Conservation (phyloP, 2,329 filamentous ascomycete genomes). For the Triangularia setosa region DNA sequence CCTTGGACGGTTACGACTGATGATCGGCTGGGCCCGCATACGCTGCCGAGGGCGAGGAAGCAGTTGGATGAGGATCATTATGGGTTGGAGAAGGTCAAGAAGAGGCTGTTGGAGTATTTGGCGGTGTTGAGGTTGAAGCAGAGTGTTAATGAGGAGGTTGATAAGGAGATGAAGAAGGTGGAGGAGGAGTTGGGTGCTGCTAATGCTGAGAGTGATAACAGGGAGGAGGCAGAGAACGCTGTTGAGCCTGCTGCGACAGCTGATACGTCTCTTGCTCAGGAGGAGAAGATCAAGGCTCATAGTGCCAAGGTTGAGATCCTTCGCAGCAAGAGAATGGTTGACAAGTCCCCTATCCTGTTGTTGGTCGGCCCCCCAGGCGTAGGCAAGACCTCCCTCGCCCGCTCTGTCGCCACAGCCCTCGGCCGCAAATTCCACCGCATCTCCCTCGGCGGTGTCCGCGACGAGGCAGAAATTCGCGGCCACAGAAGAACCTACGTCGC, state of each 20-base stretch:
- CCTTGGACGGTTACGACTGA: conserved; percentile 85
- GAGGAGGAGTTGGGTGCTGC: conserved; percentile 52
- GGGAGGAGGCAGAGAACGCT: conserved; percentile 6
- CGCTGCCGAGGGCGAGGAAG: conserved; percentile 72
- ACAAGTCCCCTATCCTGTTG: conserved; percentile 93
- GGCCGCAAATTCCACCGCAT: conserved; percentile 96
- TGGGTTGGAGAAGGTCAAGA: conserved; percentile 95
- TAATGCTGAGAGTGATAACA: conserved; percentile 33
- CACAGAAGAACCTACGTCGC: conserved; percentile 95
- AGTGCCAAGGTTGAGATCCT: conserved; percentile 69
- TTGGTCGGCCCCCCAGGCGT: conserved; percentile 91
- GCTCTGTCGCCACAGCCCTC: conserved; percentile 85
- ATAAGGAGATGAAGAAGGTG: conserved; percentile 69
- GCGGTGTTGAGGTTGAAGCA: conserved; percentile 96
- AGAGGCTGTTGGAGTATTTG: conserved; percentile 88
- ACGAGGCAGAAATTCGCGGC: conserved; percentile 94
- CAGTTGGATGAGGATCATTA: conserved; percentile 97
- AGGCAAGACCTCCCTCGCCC: conserved; percentile 92
- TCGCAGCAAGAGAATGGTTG: conserved; percentile 77
- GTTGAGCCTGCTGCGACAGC: conserved; percentile 13
- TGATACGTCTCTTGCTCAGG: conserved; percentile 17
- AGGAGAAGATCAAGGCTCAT: conserved; percentile 38
- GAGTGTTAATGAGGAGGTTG: conserved; percentile 76
- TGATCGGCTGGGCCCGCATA: conserved; percentile 79
- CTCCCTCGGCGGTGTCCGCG: conserved; percentile 88